Conservation (phyloP, 1,284 basidiomycete genomes). For the Cystobasidium slooffiae region DNA sequence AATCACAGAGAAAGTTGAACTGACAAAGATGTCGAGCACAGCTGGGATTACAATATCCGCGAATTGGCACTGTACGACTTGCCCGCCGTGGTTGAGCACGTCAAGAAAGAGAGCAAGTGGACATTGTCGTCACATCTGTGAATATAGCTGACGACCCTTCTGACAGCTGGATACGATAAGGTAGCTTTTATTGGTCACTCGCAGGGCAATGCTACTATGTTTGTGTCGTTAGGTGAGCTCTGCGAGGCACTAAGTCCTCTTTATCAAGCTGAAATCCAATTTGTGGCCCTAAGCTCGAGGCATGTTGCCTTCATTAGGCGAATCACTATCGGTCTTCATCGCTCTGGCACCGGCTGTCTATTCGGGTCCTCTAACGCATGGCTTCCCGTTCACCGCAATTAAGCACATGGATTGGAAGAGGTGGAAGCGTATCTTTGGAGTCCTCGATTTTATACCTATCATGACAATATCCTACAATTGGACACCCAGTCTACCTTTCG, state of each 20-base stretch:
- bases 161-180: conserved; percentile 53
- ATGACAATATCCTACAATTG: conserved; percentile 67
- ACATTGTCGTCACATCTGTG: conserved; percentile 45
- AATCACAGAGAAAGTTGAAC: background rate
- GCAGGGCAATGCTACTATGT: conserved; percentile 64
- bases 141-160: conserved; percentile 49
- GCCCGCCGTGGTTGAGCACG: conserved; percentile 66
- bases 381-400: conserved; percentile 64
- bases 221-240: conserved; percentile 56
- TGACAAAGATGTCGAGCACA: background rate
- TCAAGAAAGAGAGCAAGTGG: conserved; percentile 58
- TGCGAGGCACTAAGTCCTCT: background rate
- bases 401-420: conserved; percentile 63
- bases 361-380: conserved; percentile 65
- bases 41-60: conserved; percentile 65
- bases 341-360: conserved; percentile 68
- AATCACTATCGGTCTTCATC: conserved; percentile 64
- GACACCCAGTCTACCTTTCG: conserved; percentile 60
- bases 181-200: conserved; percentile 68
- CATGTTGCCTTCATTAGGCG: conserved; percentile 65
- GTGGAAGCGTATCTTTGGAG: conserved; percentile 65
- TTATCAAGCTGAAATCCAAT: conserved; percentile 58
- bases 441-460: conserved; percentile 66
- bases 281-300: conserved; percentile 59
- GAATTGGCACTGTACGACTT: conserved; percentile 68